Percentiles rank a stretch among this genome's conserved stretches.
phyloP scores from a whole-genome alignment of 345 rosid species.

The Sonneratia alba region DNA sequence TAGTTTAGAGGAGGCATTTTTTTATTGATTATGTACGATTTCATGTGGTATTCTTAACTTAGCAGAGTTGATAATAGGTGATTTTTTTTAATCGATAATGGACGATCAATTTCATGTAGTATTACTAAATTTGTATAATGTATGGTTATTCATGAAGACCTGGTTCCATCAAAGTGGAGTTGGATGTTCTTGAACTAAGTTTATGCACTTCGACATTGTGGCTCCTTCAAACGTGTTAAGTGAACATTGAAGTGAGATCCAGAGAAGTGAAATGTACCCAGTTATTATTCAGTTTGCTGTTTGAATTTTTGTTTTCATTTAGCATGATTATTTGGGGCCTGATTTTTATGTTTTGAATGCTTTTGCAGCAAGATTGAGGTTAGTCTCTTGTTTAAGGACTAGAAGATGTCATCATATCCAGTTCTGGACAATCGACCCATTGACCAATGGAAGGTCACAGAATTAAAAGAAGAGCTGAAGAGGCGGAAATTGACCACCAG shows the following conservation, averaged over 20 bases:
- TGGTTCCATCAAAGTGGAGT: neutral
- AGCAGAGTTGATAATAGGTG: too few species aligned
- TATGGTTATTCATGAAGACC: neutral
- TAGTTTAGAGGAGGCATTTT: too few species aligned
- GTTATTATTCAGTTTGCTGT: neutral
- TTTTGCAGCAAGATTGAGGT: conserved; percentile 10
- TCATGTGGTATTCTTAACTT: too few species aligned
- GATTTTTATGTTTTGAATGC: neutral
- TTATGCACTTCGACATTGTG: neutral
- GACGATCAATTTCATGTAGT: neutral
- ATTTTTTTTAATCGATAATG: too few species aligned
- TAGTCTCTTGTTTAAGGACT: conserved; percentile 13
- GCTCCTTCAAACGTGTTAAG: neutral
- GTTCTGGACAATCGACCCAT: conserved; percentile 62
- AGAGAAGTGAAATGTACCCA: neutral
- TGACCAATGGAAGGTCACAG: conserved; percentile 91
- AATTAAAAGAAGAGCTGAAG: conserved; percentile 91
- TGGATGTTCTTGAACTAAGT: neutral
- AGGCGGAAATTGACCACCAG: conserved; percentile 48
- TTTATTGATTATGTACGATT: too few species aligned
- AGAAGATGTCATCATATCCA: conserved; percentile 67
- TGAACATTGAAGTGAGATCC: neutral
- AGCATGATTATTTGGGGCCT: neutral
- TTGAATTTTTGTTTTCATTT: neutral
- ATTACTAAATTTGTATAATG: neutral